These are phyloP conservation scores for Blepharisma japonicum DNA, from an alignment of 73 alveolate species.

Conservation along the genomic window DNA sequence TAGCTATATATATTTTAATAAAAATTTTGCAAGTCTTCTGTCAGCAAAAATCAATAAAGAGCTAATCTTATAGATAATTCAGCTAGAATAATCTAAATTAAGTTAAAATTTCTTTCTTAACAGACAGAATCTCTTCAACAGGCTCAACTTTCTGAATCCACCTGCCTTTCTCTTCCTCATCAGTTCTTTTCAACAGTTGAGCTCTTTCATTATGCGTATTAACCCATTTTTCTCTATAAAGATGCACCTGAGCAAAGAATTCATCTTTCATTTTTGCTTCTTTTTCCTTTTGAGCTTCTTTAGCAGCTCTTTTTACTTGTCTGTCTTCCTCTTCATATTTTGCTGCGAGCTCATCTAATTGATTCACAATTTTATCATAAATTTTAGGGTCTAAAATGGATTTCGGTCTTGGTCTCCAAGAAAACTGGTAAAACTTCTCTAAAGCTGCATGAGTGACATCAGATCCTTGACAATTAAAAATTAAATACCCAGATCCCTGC, in stretches of 20 bases:
- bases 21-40: too few relatives aligned
- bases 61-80: too few relatives aligned
- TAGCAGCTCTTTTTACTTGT: not conserved
- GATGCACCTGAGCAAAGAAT: not conserved
- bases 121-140: constrained; percentile 13
- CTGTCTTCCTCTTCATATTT: constrained; percentile 22
- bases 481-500: not conserved
- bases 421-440: constrained; percentile 26
- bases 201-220: not conserved
- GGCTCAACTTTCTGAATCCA: not conserved
- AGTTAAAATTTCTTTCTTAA: constrained; percentile 8
- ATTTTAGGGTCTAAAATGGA: not conserved
- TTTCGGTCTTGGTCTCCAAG: constrained; percentile 36
- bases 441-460: not conserved
- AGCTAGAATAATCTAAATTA: not conserved
- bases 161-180: constrained; percentile 5
- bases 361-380: not conserved
- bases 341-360: not conserved
- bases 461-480: constrained; percentile 22
- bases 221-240: not conserved
- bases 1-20: too few relatives aligned
- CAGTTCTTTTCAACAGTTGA: not conserved
- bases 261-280: constrained; percentile 12
- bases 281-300: not conserved
- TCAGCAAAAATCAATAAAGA: too few relatives aligned